Base-by-base conservation (phyloP, 306 rosid genomes). In the Castanea sativa region DNA sequence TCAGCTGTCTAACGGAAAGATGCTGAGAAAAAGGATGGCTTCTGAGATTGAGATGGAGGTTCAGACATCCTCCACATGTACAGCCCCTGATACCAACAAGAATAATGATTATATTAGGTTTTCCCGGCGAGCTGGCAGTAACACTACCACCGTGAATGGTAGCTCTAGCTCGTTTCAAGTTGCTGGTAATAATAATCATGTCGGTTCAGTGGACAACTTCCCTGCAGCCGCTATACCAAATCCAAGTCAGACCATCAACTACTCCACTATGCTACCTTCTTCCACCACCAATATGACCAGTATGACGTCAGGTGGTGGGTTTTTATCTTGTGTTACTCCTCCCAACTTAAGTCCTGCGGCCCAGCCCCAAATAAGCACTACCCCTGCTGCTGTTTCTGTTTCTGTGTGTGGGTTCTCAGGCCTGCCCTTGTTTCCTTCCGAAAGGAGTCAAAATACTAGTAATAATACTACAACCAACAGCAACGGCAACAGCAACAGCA, bases 11-110 rank as follows among this genome's bases (percentile, higher is more conserved):
- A 75, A 57, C 38, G 75, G 81, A 49, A 92, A 92, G 57, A 85
- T 93, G 85, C 84, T 89, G 70, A 83, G 98, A 78, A 95, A 95
- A 77, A 90, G 99, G 82, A 83, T 91, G 92, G 99, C 99, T 2
- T 93, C 96, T 0, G 99, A 95, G 82, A 90, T 95, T 0, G 99
- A 95, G 79, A 88, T 93, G 87, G 99, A 91, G 69, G 81, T 81
- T 41, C 95, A 91, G 59, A 68, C 78, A 73, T 53, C 32, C 52
- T 30, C 86, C 30, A 1, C 41, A 74, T 41, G 45, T 41, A 8
- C 45, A 41, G 12, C 11, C 45, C 45, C 45, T 8, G 45, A 41
- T 41, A 67, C 76, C 27, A 59, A 69, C 65, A 11, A 76, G 43
- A 21, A 59, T 2, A 69, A 16, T 2, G 85, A 81, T 68, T 79